phyloP scores from a whole-genome alignment of 352 stramenopile genomes.

The Hyphochytrium catenoides region DNA sequence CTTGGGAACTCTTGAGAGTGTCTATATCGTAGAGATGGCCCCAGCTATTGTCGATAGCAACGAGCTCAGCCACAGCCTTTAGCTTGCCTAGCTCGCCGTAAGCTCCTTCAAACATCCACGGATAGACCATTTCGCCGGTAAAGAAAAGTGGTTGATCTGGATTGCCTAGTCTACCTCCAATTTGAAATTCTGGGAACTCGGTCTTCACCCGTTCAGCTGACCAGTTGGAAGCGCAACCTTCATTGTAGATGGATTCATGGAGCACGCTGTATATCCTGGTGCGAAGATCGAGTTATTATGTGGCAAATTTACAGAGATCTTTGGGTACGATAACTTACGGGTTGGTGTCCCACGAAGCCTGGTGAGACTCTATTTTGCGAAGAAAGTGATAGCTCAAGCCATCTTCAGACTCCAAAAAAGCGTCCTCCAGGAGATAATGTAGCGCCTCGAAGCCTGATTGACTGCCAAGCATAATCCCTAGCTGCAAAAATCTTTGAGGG shows the following conservation, averaged over 20 bases:
- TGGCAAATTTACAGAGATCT: no score
- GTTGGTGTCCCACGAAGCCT: constrained; percentile 33
- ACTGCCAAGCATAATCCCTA: constrained; percentile 24
- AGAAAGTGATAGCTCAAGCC: constrained; percentile 22
- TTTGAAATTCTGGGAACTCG: constrained; percentile 4
- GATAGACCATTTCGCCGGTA: constrained; percentile 47
- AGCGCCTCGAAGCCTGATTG: constrained; percentile 21
- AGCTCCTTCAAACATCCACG: constrained; percentile 35
- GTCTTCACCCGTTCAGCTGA: constrained; percentile 8
- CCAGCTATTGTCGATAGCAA: constrained; percentile 3
- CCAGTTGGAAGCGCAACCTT: constrained; percentile 15
- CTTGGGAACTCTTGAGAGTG: background rate
- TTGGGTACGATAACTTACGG: no score
- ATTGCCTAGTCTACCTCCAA: constrained; percentile 18
- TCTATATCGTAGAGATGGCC: constrained; percentile 4
- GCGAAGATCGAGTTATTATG: no score
- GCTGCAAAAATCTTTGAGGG: constrained; percentile 25
- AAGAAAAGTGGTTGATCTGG: constrained; percentile 22
- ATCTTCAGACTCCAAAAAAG: background rate
- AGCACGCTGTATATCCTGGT: constrained; percentile 41
- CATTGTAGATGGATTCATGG: constrained; percentile 41
- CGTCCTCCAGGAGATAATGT: constrained; percentile 18
- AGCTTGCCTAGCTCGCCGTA: constrained; percentile 21
- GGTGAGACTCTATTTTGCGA: constrained; percentile 20
- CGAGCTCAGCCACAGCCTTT: background rate